Conservation (phyloP, 768 basidiomycete species). For the Lepiota venenata region DNA sequence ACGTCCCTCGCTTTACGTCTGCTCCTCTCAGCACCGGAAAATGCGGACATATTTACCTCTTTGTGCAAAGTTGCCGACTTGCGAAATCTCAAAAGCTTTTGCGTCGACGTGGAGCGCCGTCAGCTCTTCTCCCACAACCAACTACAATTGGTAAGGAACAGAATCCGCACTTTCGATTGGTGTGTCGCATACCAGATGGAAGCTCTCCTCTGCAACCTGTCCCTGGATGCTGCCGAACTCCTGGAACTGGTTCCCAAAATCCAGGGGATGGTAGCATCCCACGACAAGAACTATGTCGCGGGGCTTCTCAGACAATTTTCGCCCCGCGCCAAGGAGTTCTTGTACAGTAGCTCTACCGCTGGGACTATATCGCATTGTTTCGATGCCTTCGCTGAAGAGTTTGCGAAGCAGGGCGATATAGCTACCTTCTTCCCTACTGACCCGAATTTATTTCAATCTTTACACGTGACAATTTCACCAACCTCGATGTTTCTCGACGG, state of each 20-base stretch:
- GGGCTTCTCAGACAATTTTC: conserved; percentile 38
- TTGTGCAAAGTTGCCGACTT: conserved; percentile 37
- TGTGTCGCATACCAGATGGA: conserved; percentile 57
- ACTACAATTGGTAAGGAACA: conserved; percentile 25
- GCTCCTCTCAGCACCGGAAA: conserved; percentile 32
- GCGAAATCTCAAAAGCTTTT: conserved; percentile 28
- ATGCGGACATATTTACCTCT: conserved; percentile 32
- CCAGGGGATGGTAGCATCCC: conserved; percentile 18
- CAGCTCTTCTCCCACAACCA: conserved; percentile 37
- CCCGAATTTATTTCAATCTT: conserved; percentile 24
- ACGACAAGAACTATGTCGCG: conserved; percentile 34
- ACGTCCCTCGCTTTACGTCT: conserved; percentile 50
- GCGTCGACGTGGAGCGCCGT: conserved; percentile 36
- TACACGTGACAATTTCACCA: conserved; percentile 44
- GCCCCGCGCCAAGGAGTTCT: conserved; percentile 19
- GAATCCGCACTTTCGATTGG: conserved; percentile 38
- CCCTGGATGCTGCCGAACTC: conserved; percentile 48
- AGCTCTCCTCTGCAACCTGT: conserved; percentile 31
- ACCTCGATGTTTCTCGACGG: conserved; percentile 51
- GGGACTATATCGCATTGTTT: conserved; percentile 20
- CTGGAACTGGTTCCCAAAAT: conserved; percentile 35
- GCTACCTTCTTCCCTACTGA: conserved; percentile 22
- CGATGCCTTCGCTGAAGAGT: conserved; percentile 27
- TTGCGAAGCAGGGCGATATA: conserved; percentile 19
- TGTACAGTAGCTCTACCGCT: conserved; percentile 19